Base-by-base conservation (phyloP, 2,329 filamentous ascomycete genomes). In the Byssoonygena ceratinophila region DNA sequence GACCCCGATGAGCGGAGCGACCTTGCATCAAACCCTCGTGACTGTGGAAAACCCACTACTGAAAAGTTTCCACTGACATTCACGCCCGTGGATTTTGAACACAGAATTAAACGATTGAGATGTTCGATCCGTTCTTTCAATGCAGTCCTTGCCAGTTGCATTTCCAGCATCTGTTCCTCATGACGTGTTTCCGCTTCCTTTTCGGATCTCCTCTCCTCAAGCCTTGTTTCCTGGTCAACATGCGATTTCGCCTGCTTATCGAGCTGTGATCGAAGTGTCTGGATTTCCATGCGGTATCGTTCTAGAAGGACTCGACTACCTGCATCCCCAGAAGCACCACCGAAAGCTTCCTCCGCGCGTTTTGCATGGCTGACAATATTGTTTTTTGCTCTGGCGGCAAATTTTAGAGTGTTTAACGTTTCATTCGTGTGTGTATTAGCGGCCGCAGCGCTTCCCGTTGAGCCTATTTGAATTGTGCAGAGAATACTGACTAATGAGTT, bases 51-150 rank as follows among this genome's bases (percentile, higher is more conserved):
- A 23, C 59, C 58, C 8, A 81, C 77, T 43, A 82, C 76, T 8
- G 77, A 76, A 59, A 85, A 78, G 59, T 77, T 76, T 20, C 84
- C 83, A 59, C 83, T 84, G 29, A 75, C 77, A 68, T 98, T 98
- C 52, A 98, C 92, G 4, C 92, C 92, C 4, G 87, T 85, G 4
- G 91, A 97, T 66, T 96, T 96, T 14, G 91, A 97, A 66, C 88
- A 94, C 55, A 98, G 73, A 58, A 98, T 97, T 46, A 98, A 75
- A 45, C 91, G 83, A 69, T 97, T 98, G 44, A 98, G 76, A 68
- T 98, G 92, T 66, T 96, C 90, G 61, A 98, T 98, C 27, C 92
- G 84, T 73, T 98, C 92, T 68, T 97, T 98, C 51, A 98, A 73
- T 0, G 92, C 92, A 0, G 92, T 98, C 39, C 92, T 82, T 29